These are phyloP conservation scores for Sphaerosporella brunnea DNA, from an alignment of 495 filamentous ascomycete genomes.

Conservation along the genomic window DNA sequence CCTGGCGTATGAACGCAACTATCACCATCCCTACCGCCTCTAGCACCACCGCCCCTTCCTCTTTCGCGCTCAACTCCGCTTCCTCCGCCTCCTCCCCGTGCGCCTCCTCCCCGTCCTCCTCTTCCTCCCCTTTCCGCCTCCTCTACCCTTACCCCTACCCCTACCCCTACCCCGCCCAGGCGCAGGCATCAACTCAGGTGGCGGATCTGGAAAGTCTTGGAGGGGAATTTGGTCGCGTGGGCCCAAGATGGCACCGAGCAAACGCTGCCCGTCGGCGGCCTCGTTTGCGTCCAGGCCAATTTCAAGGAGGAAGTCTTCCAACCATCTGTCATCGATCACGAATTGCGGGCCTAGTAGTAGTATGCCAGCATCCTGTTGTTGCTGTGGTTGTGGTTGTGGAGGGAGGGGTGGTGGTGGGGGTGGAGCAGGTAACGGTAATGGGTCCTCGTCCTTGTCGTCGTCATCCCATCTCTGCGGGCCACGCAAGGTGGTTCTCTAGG, in stretches of 20 bases:
- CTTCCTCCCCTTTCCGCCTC: not conserved
- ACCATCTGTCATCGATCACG: not conserved
- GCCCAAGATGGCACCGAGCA: slow-evolving; percentile 4
- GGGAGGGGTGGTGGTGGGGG: no score
- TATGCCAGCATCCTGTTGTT: not conserved
- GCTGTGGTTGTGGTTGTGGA: not conserved
- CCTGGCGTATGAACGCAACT: not conserved
- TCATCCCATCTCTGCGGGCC: not conserved
- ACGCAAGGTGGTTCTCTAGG: slow-evolving; percentile 36
- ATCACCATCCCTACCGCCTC: not conserved
- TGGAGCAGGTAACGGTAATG: no score
- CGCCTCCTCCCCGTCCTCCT: not conserved
- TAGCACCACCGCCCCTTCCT: slow-evolving; percentile 5
- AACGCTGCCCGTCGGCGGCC: not conserved
- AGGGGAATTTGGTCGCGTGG: no score
- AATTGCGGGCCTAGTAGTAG: not conserved
- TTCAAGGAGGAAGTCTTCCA: not conserved
- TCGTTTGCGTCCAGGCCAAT: slow-evolving; percentile 6
- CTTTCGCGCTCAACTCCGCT: not conserved
- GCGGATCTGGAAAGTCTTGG: slow-evolving; percentile 12
- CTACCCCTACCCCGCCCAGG: not conserved
- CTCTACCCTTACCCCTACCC: not conserved
- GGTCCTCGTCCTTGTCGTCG: slow-evolving; percentile 8
- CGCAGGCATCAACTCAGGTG: not conserved
- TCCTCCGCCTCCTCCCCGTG: not conserved